These are phyloP conservation scores for Luzula sylvatica DNA, from an alignment of 176 grass and related monocot genomes.

Conservation along the genomic window DNA sequence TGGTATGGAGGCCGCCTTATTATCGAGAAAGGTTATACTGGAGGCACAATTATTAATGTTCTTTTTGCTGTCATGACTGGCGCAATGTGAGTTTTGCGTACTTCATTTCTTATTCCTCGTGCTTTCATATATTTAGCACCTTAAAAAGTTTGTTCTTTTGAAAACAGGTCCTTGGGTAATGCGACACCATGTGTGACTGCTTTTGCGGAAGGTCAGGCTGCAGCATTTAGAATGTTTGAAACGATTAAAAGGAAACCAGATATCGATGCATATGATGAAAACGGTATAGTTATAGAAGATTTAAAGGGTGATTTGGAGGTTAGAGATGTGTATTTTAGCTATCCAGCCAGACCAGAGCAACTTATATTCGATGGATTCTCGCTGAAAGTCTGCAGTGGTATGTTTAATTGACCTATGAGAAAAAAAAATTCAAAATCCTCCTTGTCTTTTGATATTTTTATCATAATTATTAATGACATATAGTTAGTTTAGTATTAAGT, in stretches of 20 bases:
- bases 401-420: background rate
- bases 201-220: conserved; percentile 73
- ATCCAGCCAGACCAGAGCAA: conserved; percentile 66
- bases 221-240: conserved; percentile 66
- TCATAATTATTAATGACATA: no score
- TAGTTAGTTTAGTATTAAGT: no score
- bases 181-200: conserved; percentile 61
- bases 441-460: no score
- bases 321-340: conserved; percentile 71
- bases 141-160: background rate
- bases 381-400: conserved; percentile 45
- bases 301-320: conserved; percentile 66
- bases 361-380: conserved; percentile 80
- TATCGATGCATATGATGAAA: conserved; percentile 56
- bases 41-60: conserved; percentile 13
- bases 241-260: conserved; percentile 70
- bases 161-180: conserved; percentile 61
- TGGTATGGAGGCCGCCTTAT: conserved; percentile 17
- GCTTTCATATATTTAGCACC: background rate
- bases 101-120: background rate
- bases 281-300: conserved; percentile 37
- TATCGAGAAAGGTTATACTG: conserved; percentile 11
- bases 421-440: no score
- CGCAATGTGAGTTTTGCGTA: conserved; percentile 7
- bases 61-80: conserved; percentile 17